Evolutionary conservation across 2,329 filamentous ascomycete species (phyloP), one percentile per base, ranked within the genome.

Genomic region (Colletotrichum horii): DNA sequence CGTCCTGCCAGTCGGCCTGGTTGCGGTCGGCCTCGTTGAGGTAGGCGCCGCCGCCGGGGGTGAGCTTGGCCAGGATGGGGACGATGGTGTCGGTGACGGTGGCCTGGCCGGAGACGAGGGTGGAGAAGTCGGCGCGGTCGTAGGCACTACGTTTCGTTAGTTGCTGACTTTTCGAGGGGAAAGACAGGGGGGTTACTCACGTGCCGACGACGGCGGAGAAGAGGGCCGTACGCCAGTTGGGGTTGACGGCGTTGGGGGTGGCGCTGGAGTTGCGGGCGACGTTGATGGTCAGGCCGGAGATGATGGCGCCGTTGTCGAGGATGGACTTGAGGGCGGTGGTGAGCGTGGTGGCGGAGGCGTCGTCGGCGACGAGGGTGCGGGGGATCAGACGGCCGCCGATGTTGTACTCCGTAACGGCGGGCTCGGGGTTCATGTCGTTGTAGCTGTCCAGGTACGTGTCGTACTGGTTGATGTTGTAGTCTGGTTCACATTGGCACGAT

Each of bases 11-110:
- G 70, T 87, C 78, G 1, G 84, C 85, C 80, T 90, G 83, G 74
- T 84, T 83, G 48, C 88, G 85, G 79, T 91, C 87, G 2, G 84
- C 87, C 82, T 92, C 89, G 74, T 89, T 90, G 78, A 89, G 80
- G 76, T 90, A 90, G 3, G 87, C 82, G 4, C 88, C 87, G 2
- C 81, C 81, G 3, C 83, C 85, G 3, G 86, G 86, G 1, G 86
- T 84, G 52, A 74, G 62, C 16, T 52, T 55, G 61, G 68, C 61
- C 8, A 76, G 74, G 30, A 24, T 15, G 4, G 74, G 74, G 3
- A 76, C 12, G 22, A 76, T n/a, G 8, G 60, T 66, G 58, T 76
- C 36, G 22, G 74, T 70, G 28, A 76, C 71, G 58, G 26, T 43
- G 3, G 3, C 16, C 22, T 76, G 74, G 16, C 73, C 73, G 3